These are phyloP conservation scores for Sporothrix pseudoabietina DNA, from an alignment of 2,329 filamentous ascomycete species.

Conservation along the genomic window DNA sequence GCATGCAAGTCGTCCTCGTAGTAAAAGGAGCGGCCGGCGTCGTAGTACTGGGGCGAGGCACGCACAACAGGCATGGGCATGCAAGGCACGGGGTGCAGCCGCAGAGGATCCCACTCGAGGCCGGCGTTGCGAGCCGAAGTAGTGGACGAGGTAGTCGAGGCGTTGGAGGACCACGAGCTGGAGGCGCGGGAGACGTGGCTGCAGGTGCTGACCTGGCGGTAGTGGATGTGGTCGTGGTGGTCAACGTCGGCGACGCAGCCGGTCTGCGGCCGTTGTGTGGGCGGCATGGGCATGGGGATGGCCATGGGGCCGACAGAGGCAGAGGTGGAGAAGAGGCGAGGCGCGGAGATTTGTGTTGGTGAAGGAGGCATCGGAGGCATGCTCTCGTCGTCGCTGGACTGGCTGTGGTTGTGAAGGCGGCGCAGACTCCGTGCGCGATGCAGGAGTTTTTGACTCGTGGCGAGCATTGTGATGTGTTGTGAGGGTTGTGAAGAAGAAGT, in stretches of 20 bases:
- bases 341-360: background rate
- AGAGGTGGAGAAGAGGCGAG: background rate
- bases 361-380: conserved; percentile 26
- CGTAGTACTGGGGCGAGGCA: conserved; percentile 20
- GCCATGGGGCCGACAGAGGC: background rate
- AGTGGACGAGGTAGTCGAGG: conserved; percentile 24
- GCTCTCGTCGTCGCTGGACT: conserved; percentile 17
- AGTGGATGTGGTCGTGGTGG: conserved; percentile 28
- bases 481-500: background rate
- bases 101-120: conserved; percentile 42
- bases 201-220: conserved; percentile 33
- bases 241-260: conserved; percentile 15
- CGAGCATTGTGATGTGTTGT: conserved; percentile 24
- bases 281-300: conserved; percentile 29
- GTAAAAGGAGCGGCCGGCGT: conserved; percentile 18
- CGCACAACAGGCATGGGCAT: conserved; percentile 30
- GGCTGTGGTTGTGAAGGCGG: conserved; percentile 27
- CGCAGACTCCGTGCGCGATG: conserved; percentile 33
- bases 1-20: conserved; percentile 19
- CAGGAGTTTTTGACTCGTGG: conserved; percentile 31
- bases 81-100: conserved; percentile 40
- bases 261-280: conserved; percentile 9
- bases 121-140: conserved; percentile 20
- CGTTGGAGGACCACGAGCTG: conserved; percentile 33
- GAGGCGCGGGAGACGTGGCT: conserved; percentile 36